Percentiles rank a stretch among this genome's conserved stretches.
These are phyloP conservation scores for Phaffomyces antillensis DNA, from an alignment of 805 yeast genomes.

Conservation along the genomic window DNA sequence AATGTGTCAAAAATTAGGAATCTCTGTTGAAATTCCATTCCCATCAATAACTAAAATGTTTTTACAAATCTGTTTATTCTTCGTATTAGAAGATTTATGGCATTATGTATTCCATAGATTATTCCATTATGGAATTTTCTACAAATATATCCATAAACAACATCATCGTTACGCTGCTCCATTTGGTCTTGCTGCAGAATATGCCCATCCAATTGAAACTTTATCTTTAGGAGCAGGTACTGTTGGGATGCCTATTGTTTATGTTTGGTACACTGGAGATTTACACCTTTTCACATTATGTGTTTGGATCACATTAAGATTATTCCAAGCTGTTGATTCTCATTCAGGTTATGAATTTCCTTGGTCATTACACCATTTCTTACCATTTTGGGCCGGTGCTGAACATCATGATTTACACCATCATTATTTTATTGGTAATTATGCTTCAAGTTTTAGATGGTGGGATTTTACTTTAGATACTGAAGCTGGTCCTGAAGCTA, in stretches of 20 bases:
- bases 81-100: slow-evolving; percentile 89
- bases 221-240: slow-evolving; percentile 84
- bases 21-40: slow-evolving; percentile 76
- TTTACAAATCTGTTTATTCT: slow-evolving; percentile 67
- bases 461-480: slow-evolving; percentile 87
- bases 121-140: slow-evolving; percentile 82
- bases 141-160: slow-evolving; percentile 92
- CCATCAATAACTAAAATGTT: slow-evolving; percentile 56
- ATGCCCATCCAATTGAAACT: slow-evolving; percentile 95
- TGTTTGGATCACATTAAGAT: slow-evolving; percentile 79
- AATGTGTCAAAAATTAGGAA: slow-evolving; percentile 73
- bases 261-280: slow-evolving; percentile 67
- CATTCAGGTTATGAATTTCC: slow-evolving; percentile 99
- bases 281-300: slow-evolving; percentile 88
- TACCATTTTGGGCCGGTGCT: slow-evolving; percentile 98
- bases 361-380: slow-evolving; percentile 84
- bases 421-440: slow-evolving; percentile 91
- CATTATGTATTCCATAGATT: slow-evolving; percentile 94
- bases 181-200: slow-evolving; percentile 94
- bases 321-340: slow-evolving; percentile 95
- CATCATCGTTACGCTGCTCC: slow-evolving; percentile 98
- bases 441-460: slow-evolving; percentile 92
- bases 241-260: slow-evolving; percentile 87
- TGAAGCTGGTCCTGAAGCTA: slow-evolving; percentile 83
- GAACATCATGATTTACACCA: slow-evolving; percentile 98